phyloP scores from a whole-genome alignment of 352 stramenopile species.

The Phytophthora hibernalis region DNA sequence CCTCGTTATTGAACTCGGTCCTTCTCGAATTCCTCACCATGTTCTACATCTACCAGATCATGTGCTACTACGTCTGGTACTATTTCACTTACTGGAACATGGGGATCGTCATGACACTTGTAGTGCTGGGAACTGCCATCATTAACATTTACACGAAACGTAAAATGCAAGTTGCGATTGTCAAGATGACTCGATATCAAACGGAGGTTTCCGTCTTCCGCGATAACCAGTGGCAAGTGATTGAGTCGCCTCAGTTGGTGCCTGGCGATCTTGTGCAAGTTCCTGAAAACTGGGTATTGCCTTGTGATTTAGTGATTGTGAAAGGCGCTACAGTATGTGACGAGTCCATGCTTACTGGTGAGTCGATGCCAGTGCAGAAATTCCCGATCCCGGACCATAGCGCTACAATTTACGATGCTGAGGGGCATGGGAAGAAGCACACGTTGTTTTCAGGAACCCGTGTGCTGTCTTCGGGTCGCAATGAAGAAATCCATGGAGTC shows the following conservation, averaged over 20 bases:
- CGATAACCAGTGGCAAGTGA: conserved; percentile 44
- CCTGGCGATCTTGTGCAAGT: conserved; percentile 61
- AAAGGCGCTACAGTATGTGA: conserved; percentile 56
- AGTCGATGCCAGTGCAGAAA: conserved; percentile 83
- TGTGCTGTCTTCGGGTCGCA: conserved; percentile 50
- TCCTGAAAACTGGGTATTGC: conserved; percentile 52
- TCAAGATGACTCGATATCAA: conserved; percentile 54
- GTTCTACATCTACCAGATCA: conserved; percentile 63
- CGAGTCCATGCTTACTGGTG: conserved; percentile 61
- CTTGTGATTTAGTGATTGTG: conserved; percentile 68
- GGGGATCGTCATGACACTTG: conserved; percentile 48
- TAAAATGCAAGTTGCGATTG: conserved; percentile 46
- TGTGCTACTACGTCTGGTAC: conserved; percentile 70
- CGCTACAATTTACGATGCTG: conserved; percentile 42
- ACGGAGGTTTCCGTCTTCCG: conserved; percentile 61
- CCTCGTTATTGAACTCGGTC: conserved; percentile 40
- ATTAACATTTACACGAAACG: conserved; percentile 61
- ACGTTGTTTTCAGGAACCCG: conserved; percentile 83
- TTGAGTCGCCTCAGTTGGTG: conserved; percentile 44
- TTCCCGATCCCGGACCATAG: conserved; percentile 51
- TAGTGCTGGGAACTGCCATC: conserved; percentile 39
- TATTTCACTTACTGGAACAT: conserved; percentile 63
- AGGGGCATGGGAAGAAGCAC: conserved; percentile 60
- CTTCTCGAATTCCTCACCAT: conserved; percentile 49
- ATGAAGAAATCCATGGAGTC: conserved; percentile 60